These are phyloP conservation scores for Diaporthe citrichinensis DNA, from an alignment of 2,329 filamentous ascomycete genomes.

Conservation along the genomic window DNA sequence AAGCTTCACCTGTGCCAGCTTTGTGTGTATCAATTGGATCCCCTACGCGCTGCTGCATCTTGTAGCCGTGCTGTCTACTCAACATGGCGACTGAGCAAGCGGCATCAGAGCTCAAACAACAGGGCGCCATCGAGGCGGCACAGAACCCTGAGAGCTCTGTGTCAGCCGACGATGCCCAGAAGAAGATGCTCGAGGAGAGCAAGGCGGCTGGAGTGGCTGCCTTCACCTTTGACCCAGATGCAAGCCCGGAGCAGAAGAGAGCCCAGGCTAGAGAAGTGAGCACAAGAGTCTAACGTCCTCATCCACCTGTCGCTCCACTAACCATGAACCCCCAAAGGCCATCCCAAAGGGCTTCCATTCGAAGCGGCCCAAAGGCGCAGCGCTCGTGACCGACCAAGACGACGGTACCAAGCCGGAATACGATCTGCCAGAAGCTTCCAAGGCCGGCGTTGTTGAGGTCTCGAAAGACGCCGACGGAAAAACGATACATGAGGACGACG, in stretches of 20 bases:
- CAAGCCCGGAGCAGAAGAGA: constrained; percentile 85
- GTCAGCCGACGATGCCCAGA: constrained; percentile 79
- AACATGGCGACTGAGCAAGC: constrained; percentile 51
- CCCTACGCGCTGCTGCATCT: constrained; percentile 28
- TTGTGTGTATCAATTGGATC: constrained; percentile 35
- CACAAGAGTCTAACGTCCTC: constrained; percentile 44
- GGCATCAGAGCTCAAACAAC: constrained; percentile 79
- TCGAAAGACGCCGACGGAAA: constrained; percentile 65
- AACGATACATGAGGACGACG: constrained; percentile 62
- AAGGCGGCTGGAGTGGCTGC: constrained; percentile 83
- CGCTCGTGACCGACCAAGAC: constrained; percentile 84
- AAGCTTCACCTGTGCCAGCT: background rate
- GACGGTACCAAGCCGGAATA: constrained; percentile 78
- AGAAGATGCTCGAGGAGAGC: constrained; percentile 82
- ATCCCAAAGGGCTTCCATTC: constrained; percentile 76
- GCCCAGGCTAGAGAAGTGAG: constrained; percentile 83
- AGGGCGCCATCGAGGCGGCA: constrained; percentile 84
- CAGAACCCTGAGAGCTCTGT: constrained; percentile 77
- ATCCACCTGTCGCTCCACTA: background rate
- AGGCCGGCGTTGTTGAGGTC: constrained; percentile 75
- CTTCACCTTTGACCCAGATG: constrained; percentile 90
- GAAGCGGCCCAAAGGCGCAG: constrained; percentile 73
- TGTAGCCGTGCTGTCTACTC: constrained; percentile 37
- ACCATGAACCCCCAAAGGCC: constrained; percentile 58
- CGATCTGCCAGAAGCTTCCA: constrained; percentile 82